These are phyloP conservation scores for Phylloporus arenicola DNA, from an alignment of 768 basidiomycete species.

Conservation along the genomic window DNA sequence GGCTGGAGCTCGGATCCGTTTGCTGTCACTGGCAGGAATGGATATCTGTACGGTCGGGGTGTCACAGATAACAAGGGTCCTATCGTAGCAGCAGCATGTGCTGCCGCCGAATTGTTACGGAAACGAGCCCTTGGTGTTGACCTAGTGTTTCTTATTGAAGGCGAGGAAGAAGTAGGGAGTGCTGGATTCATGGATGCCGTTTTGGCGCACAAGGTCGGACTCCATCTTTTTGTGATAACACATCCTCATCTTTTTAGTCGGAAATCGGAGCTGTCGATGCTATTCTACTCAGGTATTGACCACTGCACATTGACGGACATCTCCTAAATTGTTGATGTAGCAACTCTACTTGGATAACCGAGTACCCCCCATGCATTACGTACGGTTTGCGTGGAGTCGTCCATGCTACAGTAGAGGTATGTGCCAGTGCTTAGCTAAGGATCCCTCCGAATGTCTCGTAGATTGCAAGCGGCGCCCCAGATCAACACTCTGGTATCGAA, in stretches of 20 bases:
- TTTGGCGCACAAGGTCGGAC: constrained; percentile 59
- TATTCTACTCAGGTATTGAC: constrained; percentile 72
- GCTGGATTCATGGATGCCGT: constrained; percentile 80
- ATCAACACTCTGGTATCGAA: constrained; percentile 91
- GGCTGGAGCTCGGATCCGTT: constrained; percentile 88
- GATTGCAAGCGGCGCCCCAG: constrained; percentile 69
- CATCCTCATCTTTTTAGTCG: constrained; percentile 40
- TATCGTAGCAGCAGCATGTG: constrained; percentile 84
- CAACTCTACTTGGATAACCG: constrained; percentile 96
- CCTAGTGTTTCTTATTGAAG: constrained; percentile 87
- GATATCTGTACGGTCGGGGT: constrained; percentile 86
- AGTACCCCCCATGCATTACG: constrained; percentile 87
- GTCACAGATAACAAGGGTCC: constrained; percentile 96
- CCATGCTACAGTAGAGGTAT: constrained; percentile 73
- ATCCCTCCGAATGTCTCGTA: constrained; percentile 20
- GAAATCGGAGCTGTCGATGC: constrained; percentile 83
- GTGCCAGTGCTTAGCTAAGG: not conserved
- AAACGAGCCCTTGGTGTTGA: constrained; percentile 76
- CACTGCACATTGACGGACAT: not conserved
- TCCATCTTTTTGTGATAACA: not conserved
- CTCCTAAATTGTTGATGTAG: constrained; percentile 32
- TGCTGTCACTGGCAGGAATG: constrained; percentile 73
- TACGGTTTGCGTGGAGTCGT: constrained; percentile 94
- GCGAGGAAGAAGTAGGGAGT: constrained; percentile 96
- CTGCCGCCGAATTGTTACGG: constrained; percentile 75